Conservation (phyloP, 345 rosid species). For the Noccaea bulbosa region DNA sequence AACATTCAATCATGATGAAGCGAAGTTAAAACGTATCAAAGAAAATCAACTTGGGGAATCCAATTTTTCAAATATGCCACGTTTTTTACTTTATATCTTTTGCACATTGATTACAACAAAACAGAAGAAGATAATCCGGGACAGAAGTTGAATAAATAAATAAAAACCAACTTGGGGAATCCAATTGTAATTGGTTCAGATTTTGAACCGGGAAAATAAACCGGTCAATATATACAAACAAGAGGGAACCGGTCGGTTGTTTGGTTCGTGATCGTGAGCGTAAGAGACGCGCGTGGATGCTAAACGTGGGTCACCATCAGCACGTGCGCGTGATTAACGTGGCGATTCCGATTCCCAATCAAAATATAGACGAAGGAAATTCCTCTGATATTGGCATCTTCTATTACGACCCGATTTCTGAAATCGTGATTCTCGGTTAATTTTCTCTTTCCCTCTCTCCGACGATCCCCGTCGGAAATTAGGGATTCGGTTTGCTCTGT, state of each 20-base stretch:
- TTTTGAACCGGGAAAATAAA: constrained; percentile 5
- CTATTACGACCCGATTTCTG: background rate
- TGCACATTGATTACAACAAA: too few species aligned
- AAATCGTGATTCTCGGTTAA: constrained; percentile 10
- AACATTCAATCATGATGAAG: too few species aligned
- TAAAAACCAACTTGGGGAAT: background rate
- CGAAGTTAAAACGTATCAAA: too few species aligned
- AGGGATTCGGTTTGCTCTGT: constrained; percentile 13
- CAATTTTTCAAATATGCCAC: too few species aligned
- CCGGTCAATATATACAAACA: background rate
- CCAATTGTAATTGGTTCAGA: background rate
- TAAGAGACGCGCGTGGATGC: constrained; percentile 2
- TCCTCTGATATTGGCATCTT: constrained; percentile 26
- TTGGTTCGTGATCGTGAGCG: background rate
- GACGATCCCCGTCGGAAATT: constrained; percentile 37
- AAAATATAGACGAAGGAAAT: constrained; percentile 25
- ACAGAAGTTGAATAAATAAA: too few species aligned
- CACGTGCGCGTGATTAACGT: constrained; percentile 43
- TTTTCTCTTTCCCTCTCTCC: constrained; percentile 34
- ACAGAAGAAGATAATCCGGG: too few species aligned
- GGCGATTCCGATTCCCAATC: constrained; percentile 35
- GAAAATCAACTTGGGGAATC: too few species aligned
- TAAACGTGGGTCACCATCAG: constrained; percentile 15
- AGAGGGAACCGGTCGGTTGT: background rate
- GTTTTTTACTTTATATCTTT: too few species aligned